These are phyloP conservation scores for Nitzschia sp. DNA, from an alignment of 108 stramenopile genomes.

Conservation along the genomic window DNA sequence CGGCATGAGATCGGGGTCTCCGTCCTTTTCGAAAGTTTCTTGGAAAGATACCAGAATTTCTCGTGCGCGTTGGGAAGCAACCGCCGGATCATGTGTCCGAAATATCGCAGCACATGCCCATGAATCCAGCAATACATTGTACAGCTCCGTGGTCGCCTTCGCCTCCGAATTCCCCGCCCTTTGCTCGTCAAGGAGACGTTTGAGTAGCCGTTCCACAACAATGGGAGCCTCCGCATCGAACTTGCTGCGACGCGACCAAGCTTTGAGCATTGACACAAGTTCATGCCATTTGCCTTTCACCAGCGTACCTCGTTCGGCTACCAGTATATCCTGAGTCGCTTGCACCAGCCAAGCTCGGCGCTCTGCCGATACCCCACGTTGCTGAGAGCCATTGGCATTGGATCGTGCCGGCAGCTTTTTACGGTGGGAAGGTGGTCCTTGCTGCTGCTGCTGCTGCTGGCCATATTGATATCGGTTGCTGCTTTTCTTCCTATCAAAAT, in stretches of 20 bases:
- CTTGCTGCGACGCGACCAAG: slow-evolving; percentile 36
- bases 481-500: slow-evolving; percentile 1
- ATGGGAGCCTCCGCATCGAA: slow-evolving; percentile 38
- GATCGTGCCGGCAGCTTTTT: not conserved
- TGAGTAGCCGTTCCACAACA: slow-evolving; percentile 37
- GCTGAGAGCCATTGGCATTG: not conserved
- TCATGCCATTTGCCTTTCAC: slow-evolving; percentile 58
- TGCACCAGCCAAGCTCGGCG: slow-evolving; percentile 29
- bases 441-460: not conserved
- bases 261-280: slow-evolving; percentile 48
- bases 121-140: slow-evolving; percentile 41
- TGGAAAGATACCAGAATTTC: slow-evolving; percentile 40
- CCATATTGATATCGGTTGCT: not conserved
- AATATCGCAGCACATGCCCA: slow-evolving; percentile 47
- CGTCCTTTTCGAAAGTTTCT: slow-evolving; percentile 30
- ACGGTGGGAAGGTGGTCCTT: not conserved
- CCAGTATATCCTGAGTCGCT: slow-evolving; percentile 32
- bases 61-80: slow-evolving; percentile 39
- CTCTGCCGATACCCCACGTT: not conserved
- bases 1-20: slow-evolving; percentile 12
- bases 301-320: slow-evolving; percentile 27
- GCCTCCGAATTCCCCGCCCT: slow-evolving; percentile 24
- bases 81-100: not conserved
- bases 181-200: slow-evolving; percentile 41
- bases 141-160: slow-evolving; percentile 18